Evolutionary conservation across 352 stramenopile species (phyloP).

Genomic region (Pythium dissotocum): DNA sequence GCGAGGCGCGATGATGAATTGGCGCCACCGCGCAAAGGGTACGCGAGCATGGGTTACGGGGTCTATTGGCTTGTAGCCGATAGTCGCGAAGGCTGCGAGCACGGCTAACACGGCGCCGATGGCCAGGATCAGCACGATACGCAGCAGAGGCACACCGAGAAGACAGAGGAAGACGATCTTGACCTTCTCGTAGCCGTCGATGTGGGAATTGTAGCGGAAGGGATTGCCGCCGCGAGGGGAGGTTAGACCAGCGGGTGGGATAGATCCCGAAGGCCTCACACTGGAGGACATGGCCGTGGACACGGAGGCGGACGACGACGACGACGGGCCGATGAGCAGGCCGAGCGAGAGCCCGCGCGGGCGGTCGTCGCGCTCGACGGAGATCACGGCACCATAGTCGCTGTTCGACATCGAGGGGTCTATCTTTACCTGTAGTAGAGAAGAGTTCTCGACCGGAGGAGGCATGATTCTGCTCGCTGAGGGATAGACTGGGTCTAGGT

Average conservation of each 20-base stretch:
- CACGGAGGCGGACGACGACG: constrained; percentile 1
- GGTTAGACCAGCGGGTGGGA: background rate
- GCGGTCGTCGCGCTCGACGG: background rate
- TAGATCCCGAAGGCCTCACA: background rate
- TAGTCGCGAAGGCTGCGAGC: constrained; percentile 46
- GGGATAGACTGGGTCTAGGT: background rate
- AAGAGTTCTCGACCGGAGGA: background rate
- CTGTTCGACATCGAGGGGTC: background rate
- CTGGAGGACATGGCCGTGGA: background rate
- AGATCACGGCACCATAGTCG: constrained; percentile 1
- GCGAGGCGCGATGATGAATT: constrained; percentile 34
- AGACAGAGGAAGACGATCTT: constrained; percentile 63
- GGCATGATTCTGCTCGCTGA: background rate
- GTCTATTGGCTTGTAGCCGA: constrained; percentile 54
- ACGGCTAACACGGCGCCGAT: constrained; percentile 38
- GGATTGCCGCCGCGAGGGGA: constrained; percentile 35
- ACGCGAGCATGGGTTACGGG: constrained; percentile 27
- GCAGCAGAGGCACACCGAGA: constrained; percentile 56
- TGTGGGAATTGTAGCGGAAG: constrained; percentile 58
- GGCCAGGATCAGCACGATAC: constrained; percentile 43
- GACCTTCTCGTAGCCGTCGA: constrained; percentile 54
- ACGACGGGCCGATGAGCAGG: constrained; percentile 13
- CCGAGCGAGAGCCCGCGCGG: constrained; percentile 3
- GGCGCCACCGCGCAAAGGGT: constrained; percentile 47
- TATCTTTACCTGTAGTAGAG: background rate